Evolutionary conservation across 306 rosid species (phyloP), one percentile per base, ranked within the genome.

Genomic region (Fagus crenata): DNA sequence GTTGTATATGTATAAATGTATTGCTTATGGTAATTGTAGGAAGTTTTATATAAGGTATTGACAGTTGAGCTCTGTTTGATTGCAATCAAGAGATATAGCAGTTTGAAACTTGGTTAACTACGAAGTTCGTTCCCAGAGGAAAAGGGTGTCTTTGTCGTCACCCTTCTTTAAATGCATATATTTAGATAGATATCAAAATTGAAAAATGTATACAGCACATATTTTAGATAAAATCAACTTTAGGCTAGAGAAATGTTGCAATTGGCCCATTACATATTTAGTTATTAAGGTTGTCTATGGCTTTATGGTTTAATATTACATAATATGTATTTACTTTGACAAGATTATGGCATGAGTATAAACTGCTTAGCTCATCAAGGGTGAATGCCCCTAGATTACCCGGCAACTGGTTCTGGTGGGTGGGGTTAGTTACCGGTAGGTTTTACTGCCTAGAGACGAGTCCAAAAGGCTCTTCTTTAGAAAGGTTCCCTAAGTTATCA

Each of bases 51-150:
- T 36, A 15, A 36, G 46, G 46, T 36, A 64, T 36, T 64, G 12
- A 64, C 22, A 14, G 69, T 63, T 63, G 69, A 36, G 69, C 69
- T 63, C 69, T 63, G 18, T 61, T 33, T 6, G 7, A 64, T 64
- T 35, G 22, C 69, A 63, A 63, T 63, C 41, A 33, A 63, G 22
- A 13, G 9, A 33, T 33, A n/a, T 35, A 33, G 69, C 28, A 3
- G 65, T 2, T 36, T 36, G 37, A 42, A 64, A 15, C 36, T 14
- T 35, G 36, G 3, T 28, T 13, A 11, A 31, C 2, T 59, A 31
- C 51, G 13, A 2, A 46, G 51, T 46, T 36, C 1, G 2, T 64
- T 35, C 5, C 41, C 42, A 5, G 3, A 64, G 43, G 13, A 64
- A 15, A 13, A 36, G 12, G 15, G 9, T 36, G 2, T 64, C 43